Evolutionary conservation across 2,329 filamentous ascomycete species (phyloP), one percentile per base, ranked within the genome.

Genomic region (Penicillium sp.): DNA sequence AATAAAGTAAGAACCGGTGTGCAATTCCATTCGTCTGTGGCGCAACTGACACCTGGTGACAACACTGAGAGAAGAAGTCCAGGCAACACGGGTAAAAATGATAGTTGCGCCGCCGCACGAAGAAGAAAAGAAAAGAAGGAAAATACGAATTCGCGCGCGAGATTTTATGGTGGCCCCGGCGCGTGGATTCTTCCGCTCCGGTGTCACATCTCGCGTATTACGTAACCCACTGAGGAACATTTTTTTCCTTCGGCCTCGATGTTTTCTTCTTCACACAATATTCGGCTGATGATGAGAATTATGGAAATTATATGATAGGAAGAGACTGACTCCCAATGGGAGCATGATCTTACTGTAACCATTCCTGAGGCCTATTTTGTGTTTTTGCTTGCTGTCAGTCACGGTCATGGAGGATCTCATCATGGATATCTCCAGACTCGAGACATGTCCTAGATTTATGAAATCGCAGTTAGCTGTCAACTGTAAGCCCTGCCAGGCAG

Each of bases 1-100:
- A 74, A 69, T 76, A 77, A 75, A 74, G 72, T 73, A 73, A 69
- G 74, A 72, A 78, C 74, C 77, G 73, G 77, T 71, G 76, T 88
- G 86, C 86, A 90, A 92, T 92, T 87, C 78, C 80, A 75, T 86
- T 73, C 54, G 68, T 88, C 87, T 91, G 81, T 80, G 84, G 82
- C 84, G 81, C 80, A 82, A 86, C 81, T 83, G 87, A 90, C 87
- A 84, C 86, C 83, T 83, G 74, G 72, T 63, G 68, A 75, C 76
- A 79, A 73, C 71, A 76, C 55, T 69, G 59, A 69, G 64, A 49
- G 75, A 76, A 76, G 69, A 73, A 74, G 84, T 78, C 78, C 81
- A 84, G 87, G 86, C 86, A 90, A 90, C 85, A 88, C 83, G 86
- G 86, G 82, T 80, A 81, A 81, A 76, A 73, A 76, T 78, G 74